Percentiles rank a stretch among this genome's conserved stretches.
Evolutionary conservation across 2,329 filamentous ascomycete species (phyloP).

Genomic region (Penicillium sp.): DNA sequence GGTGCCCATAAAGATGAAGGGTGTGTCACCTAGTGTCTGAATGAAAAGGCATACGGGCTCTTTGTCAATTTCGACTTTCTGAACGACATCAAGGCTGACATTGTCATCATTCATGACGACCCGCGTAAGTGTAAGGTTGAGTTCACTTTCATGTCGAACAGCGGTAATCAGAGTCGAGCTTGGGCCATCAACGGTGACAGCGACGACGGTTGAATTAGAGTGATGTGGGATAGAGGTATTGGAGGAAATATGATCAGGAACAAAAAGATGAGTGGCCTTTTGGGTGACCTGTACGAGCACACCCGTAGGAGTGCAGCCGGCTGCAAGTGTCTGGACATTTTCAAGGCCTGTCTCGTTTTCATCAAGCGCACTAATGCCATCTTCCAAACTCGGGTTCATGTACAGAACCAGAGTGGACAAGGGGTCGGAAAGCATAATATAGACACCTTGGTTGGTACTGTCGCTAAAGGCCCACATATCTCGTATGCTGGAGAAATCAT

Average conservation of each 20-base stretch:
- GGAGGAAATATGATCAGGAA: slow-evolving; percentile 26
- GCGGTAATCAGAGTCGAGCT: slow-evolving; percentile 36
- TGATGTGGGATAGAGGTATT: slow-evolving; percentile 31
- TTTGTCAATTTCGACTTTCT: slow-evolving; percentile 32
- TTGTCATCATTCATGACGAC: slow-evolving; percentile 23
- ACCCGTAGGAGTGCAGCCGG: slow-evolving; percentile 41
- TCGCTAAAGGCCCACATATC: slow-evolving; percentile 51
- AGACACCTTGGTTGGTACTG: slow-evolving; percentile 36
- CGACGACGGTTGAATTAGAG: slow-evolving; percentile 30
- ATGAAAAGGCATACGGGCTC: slow-evolving; percentile 45
- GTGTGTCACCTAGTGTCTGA: slow-evolving; percentile 31
- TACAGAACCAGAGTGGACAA: slow-evolving; percentile 45
- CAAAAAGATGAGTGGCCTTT: slow-evolving; percentile 38
- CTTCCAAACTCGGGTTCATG: slow-evolving; percentile 42
- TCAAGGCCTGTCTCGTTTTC: slow-evolving; percentile 47
- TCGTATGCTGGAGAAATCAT: slow-evolving; percentile 45
- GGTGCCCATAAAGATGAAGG: slow-evolving; percentile 47
- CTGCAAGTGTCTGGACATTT: slow-evolving; percentile 49
- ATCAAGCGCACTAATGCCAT: slow-evolving; percentile 46
- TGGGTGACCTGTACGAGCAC: slow-evolving; percentile 50
- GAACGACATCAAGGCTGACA: slow-evolving; percentile 29
- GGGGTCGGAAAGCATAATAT: slow-evolving; percentile 49
- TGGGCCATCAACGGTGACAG: slow-evolving; percentile 36
- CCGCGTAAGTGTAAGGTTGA: slow-evolving; percentile 36
- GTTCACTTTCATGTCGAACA: slow-evolving; percentile 30